A percentile compares a stretch with the other conserved stretches of the same genome.
Evolutionary conservation across 2,329 filamentous ascomycete species (phyloP).

Genomic region (Akanthomyces muscarius): DNA sequence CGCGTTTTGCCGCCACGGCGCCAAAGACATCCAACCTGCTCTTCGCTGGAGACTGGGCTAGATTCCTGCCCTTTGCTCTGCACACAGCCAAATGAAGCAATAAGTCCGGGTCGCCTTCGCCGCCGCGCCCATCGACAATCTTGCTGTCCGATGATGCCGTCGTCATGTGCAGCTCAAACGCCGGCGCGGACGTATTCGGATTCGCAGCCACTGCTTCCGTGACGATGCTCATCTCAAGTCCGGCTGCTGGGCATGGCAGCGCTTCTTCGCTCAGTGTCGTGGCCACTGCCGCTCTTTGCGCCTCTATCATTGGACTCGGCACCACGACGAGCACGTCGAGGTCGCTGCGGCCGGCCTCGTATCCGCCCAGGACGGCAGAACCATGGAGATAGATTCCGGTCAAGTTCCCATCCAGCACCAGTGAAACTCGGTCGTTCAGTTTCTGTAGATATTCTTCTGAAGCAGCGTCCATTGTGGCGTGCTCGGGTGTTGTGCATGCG

Average conservation of each 20-base stretch:
- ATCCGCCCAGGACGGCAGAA: not conserved
- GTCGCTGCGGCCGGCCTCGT: not conserved
- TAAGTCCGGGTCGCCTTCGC: not conserved
- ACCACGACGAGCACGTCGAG: slow-evolving; percentile 4
- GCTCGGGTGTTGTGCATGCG: not conserved
- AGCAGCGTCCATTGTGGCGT: not conserved
- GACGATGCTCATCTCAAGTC: not conserved
- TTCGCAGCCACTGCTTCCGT: not conserved
- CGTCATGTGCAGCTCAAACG: slow-evolving; percentile 2
- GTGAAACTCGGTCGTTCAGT: not conserved
- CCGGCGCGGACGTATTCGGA: not conserved
- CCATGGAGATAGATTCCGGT: not conserved
- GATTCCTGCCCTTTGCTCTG: not conserved
- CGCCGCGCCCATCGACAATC: not conserved
- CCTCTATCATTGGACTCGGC: not conserved
- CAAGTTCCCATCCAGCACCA: not conserved
- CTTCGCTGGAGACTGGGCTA: not conserved
- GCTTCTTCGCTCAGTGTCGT: not conserved
- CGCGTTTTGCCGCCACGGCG: not conserved
- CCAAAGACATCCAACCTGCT: not conserved
- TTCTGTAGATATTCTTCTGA: not conserved
- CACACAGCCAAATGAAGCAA: not conserved
- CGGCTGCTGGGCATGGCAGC: not conserved
- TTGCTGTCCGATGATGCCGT: not conserved
- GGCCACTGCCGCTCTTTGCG: not conserved